Evolutionary conservation across 106 monocot genomes (phyloP), one percentile per base, ranked within the genome.

Genomic region (Phalaenopsis aphrodite): DNA sequence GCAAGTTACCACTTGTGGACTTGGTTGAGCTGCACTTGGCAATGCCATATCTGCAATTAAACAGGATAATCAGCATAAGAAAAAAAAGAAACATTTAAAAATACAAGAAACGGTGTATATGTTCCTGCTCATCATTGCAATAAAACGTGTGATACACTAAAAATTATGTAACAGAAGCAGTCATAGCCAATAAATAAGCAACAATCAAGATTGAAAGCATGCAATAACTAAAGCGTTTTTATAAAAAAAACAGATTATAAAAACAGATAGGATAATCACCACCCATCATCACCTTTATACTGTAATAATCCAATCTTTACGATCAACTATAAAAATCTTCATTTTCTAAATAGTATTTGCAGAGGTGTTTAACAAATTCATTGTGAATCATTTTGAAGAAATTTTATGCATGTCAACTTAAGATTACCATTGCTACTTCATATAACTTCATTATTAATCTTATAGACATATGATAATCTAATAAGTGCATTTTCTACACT

Each of bases 1-100:
- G 36, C 23, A 55, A 47, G 48, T 75, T 71, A 94, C 94, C 94
- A 88, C 83, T 82, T 91, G 86, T 12, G 91, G 86, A 75, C 79
- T 85, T 5, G 82, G 87, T 15, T 55, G 78, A 83, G 89, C 21
- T 41, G 78, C 83, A 78, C 78, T 61, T 55, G 87, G 84, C 57
- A 83, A 79, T 42, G 87, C 88, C 88, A 90, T 87, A 42, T 69
- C 85, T 87, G 86, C 52, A 84, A 74, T 49, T 55, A 21, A 56
- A 76, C 23, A 69, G 0, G n/a, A 76, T 23, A 23, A 76, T 76
- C 23, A 52, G 36, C 42, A 18, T 76, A 2, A 76, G 30, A 5
- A 76, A 76, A 14, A 3, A 24, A n/a, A 48, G 1, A 11, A 73
- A 18, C 3, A 42, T 8, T 42, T 8, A 68, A 36, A 37, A 38